Percentiles rank a stretch among this genome's conserved stretches.
phyloP scores from a whole-genome alignment of 1,284 basidiomycete species.

The Papiliotrema fonsecae region DNA sequence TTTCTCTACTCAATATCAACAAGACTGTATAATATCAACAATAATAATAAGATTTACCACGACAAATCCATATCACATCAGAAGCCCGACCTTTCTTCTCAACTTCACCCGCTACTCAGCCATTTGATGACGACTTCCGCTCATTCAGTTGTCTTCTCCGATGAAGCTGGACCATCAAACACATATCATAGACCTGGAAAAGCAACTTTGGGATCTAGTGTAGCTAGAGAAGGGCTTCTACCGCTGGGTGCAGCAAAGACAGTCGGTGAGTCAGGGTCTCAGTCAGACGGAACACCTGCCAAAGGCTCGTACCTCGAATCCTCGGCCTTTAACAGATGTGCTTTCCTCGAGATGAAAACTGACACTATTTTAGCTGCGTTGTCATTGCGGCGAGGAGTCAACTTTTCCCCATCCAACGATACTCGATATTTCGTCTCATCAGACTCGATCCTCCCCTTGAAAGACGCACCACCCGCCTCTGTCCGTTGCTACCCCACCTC shows the following conservation, averaged over 20 bases:
- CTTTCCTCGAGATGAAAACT: neutral
- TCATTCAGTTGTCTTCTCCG: conserved; percentile 9
- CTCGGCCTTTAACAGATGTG: too few relatives aligned
- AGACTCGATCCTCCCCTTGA: conserved; percentile 25
- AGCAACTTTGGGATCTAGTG: too few relatives aligned
- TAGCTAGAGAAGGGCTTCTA: neutral
- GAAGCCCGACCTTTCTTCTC: neutral
- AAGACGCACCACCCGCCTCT: conserved; percentile 16
- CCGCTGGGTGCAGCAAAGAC: conserved; percentile 11
- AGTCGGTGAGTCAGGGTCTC: conserved; percentile 3
- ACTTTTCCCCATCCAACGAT: conserved; percentile 32
- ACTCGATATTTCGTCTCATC: conserved; percentile 34
- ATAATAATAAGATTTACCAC: too few relatives aligned
- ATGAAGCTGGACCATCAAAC: conserved; percentile 9
- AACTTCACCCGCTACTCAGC: neutral
- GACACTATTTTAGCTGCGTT: conserved; percentile 1
- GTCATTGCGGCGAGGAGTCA: conserved; percentile 21
- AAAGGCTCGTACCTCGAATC: too few relatives aligned
- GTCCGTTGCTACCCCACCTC: conserved; percentile 21
- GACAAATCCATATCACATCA: neutral
- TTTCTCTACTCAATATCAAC: too few relatives aligned
- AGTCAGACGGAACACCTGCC: too few relatives aligned
- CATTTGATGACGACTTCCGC: conserved; percentile 3
- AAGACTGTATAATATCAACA: too few relatives aligned
- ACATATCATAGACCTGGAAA: too few relatives aligned